Conservation (phyloP, 768 basidiomycete genomes). For the Tricholoma bakamatsutake region DNA sequence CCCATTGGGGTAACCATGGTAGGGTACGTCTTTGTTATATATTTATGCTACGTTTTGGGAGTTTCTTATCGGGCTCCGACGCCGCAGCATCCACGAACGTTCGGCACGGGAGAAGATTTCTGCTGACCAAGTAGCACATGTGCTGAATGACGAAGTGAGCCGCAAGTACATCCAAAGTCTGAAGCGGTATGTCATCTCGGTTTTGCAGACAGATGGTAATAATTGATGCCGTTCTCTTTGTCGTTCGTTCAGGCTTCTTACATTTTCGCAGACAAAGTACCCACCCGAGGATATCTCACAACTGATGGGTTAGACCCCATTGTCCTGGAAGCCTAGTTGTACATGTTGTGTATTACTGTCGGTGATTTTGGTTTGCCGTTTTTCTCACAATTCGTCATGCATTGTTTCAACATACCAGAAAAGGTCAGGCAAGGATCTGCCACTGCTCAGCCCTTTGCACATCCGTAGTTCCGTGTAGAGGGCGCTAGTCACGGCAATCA, state of each 20-base stretch:
- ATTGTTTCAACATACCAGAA: no score
- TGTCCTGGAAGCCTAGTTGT: not conserved
- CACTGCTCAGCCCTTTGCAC: no score
- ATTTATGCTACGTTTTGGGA: not conserved
- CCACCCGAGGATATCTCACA: constrained; percentile 91
- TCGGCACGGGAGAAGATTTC: constrained; percentile 98
- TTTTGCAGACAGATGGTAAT: not conserved
- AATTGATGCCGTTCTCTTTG: not conserved
- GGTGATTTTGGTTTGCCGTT: no score
- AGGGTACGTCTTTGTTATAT: constrained; percentile 53
- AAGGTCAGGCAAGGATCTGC: no score
- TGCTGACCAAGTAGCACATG: constrained; percentile 95
- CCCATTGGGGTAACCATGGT: constrained; percentile 99
- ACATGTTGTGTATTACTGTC: no score
- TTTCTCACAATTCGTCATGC: no score
- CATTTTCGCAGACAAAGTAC: constrained; percentile 94
- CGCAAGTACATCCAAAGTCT: constrained; percentile 98
- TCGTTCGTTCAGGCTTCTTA: constrained; percentile 60
- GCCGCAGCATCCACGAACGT: constrained; percentile 86
- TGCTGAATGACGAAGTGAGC: constrained; percentile 97
- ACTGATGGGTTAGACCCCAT: constrained; percentile 65
- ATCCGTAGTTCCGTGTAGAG: no score
- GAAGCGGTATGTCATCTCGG: constrained; percentile 63
- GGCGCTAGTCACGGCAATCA: no score
- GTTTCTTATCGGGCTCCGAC: not conserved